Evolutionary conservation across 2,329 filamentous ascomycete genomes (phyloP), one percentile per base, ranked within the genome.

Genomic region (Apiospora pterosperma): DNA sequence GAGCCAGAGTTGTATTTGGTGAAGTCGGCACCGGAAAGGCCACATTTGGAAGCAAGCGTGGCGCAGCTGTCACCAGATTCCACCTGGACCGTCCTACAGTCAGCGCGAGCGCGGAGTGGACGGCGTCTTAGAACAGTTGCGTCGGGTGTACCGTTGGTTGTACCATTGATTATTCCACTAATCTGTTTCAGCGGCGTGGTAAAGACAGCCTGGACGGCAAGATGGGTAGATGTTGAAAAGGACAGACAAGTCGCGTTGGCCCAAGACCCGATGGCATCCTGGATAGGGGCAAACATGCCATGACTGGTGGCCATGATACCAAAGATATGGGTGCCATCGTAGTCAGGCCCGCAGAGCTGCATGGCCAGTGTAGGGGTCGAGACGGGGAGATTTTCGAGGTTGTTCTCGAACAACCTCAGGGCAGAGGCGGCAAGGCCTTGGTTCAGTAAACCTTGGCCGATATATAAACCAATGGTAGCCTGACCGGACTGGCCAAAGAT

Each of bases 401-500:
- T 70, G 48, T 73, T 64, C 59, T 76, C 62, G 8, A 78, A 71
- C 5, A 63, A 63, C 59, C 62, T 61, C n/a, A 78, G 70, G 28
- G 74, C 76, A 36, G 72, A 69, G 11, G 61, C 52, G 63, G 67
- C 69, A 25, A 76, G 55, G 63, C 68, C 69, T 67, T 74, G 67
- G 61, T 67, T 70, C 61, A 70, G 70, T 55, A 77, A 65, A 62
- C 66, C 71, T 65, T 69, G 70, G 66, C 78, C 77, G n/a, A 79
- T 73, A 63, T 79, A 79, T 52, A 79, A 39, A 58, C 78, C 76
- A 25, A 76, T 63, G 14, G 72, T 71, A 41, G 71, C 71, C 44
- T 70, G 69, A 3, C 69, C 72, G 59, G 69, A 73, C 65, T 70
- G 72, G 7, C 69, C 74, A 67, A 72, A 78, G 25, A 78, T 63